These are phyloP conservation scores for Colletotrichum costaricense DNA, from an alignment of 2,329 filamentous ascomycete genomes.

Conservation along the genomic window DNA sequence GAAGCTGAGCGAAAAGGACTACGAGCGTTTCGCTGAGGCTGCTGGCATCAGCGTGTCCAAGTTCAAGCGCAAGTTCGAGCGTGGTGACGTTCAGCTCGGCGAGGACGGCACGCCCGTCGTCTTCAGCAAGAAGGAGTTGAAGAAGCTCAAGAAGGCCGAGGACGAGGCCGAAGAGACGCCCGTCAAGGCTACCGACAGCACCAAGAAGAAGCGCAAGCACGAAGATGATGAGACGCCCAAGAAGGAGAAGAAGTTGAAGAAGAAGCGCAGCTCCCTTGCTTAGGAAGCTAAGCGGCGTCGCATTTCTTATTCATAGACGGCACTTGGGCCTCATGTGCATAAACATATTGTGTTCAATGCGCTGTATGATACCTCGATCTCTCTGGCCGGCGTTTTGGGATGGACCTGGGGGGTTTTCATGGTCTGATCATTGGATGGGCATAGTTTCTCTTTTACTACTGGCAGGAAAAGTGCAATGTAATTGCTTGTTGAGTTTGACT, in stretches of 20 bases:
- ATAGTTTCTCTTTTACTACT: constrained; percentile 37
- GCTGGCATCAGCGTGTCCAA: constrained; percentile 79
- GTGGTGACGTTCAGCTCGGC: constrained; percentile 77
- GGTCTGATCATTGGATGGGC: constrained; percentile 37
- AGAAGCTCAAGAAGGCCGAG: constrained; percentile 75
- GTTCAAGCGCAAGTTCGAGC: constrained; percentile 82
- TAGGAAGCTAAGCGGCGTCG: constrained; percentile 35
- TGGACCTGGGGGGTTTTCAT: constrained; percentile 34
- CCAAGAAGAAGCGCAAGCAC: constrained; percentile 79
- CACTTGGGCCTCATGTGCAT: constrained; percentile 37
- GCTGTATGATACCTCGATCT: constrained; percentile 40
- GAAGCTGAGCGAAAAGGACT: constrained; percentile 67
- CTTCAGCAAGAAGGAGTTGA: constrained; percentile 80
- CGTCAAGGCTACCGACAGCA: constrained; percentile 50
- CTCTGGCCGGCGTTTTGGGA: constrained; percentile 37
- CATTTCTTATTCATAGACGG: constrained; percentile 35
- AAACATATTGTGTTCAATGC: constrained; percentile 37
- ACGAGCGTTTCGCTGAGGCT: constrained; percentile 70
- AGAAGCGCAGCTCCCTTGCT: constrained; percentile 48
- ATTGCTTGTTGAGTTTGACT: constrained; percentile 27
- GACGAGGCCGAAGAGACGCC: constrained; percentile 60
- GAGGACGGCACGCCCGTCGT: constrained; percentile 74
- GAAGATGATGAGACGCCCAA: constrained; percentile 75
- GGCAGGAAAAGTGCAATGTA: constrained; percentile 35
- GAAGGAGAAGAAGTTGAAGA: constrained; percentile 68